Conservation (phyloP, 352 stramenopile genomes). For the Phytophthora pini region DNA sequence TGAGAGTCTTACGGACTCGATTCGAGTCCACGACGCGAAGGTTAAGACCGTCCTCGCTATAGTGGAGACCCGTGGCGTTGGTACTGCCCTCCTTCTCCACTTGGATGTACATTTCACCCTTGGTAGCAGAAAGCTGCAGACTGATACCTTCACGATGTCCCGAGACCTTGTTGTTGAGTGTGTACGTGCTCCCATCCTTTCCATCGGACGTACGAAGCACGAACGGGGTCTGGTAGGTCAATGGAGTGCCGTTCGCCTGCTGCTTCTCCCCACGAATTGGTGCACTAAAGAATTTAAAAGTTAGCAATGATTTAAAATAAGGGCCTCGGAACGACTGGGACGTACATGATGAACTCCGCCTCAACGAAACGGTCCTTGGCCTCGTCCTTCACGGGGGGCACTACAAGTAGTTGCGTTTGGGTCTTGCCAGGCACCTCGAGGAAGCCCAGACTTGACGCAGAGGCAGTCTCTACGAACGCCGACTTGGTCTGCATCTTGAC, state of each 20-base stretch:
- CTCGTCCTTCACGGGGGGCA: constrained; percentile 57
- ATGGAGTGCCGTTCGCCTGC: constrained; percentile 44
- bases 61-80: constrained; percentile 53
- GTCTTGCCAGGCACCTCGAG: constrained; percentile 52
- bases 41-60: constrained; percentile 46
- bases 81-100: constrained; percentile 64
- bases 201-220: constrained; percentile 67
- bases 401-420: constrained; percentile 54
- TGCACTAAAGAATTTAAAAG: constrained; percentile 22
- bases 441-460: constrained; percentile 46
- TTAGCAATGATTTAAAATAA: constrained; percentile 3
- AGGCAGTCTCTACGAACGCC: constrained; percentile 33
- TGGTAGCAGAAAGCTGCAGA: constrained; percentile 53
- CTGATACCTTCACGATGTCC: constrained; percentile 60
- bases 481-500: constrained; percentile 54
- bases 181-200: constrained; percentile 58
- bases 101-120: constrained; percentile 78
- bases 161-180: constrained; percentile 82
- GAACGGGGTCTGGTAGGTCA: constrained; percentile 76
- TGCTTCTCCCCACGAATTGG: constrained; percentile 61
- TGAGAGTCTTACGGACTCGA: constrained; percentile 73
- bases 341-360: constrained; percentile 77
- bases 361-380: constrained; percentile 48
- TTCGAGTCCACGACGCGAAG: constrained; percentile 77
- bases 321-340: constrained; percentile 6